These are phyloP conservation scores for Coffea humblotiana DNA, from an alignment of 305 asterid genomes.

Conservation along the genomic window DNA sequence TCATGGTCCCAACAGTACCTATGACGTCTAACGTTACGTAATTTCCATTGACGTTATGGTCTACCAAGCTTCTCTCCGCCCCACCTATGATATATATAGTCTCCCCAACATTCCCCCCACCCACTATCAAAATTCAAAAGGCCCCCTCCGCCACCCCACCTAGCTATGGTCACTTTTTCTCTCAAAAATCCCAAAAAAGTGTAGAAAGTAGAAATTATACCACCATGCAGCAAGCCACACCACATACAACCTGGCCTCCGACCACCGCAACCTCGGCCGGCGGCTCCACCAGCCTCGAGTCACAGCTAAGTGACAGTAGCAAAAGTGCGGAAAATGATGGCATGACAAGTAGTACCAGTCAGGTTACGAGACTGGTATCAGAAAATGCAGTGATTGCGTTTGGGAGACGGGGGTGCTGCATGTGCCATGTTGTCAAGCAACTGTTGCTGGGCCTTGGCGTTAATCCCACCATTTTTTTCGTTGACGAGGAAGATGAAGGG, in stretches of 20 bases:
- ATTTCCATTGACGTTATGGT: slow-evolving; percentile 6
- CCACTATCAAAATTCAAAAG: neutral
- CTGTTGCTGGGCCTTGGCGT: slow-evolving; percentile 63
- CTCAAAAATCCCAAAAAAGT: neutral
- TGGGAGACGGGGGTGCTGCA: slow-evolving; percentile 63
- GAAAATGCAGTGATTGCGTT: slow-evolving; percentile 71
- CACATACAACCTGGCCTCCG: slow-evolving; percentile 31
- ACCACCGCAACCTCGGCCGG: slow-evolving; percentile 23
- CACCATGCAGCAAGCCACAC: slow-evolving; percentile 52
- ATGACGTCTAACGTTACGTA: slow-evolving; percentile 14
- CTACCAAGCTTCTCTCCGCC: neutral
- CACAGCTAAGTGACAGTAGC: slow-evolving; percentile 4
- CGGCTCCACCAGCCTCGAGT: slow-evolving; percentile 22
- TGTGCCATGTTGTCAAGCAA: slow-evolving; percentile 69
- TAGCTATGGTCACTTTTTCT: neutral
- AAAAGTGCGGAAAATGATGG: neutral
- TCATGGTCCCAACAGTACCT: neutral
- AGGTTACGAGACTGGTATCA: slow-evolving; percentile 40
- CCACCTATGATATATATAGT: neutral
- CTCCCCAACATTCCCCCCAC: too few species aligned
- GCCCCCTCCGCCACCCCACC: neutral
- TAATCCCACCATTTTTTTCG: slow-evolving; percentile 45
- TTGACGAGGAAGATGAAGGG: slow-evolving; percentile 49
- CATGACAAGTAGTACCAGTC: neutral
- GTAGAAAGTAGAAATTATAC: neutral